Evolutionary conservation across 2,329 filamentous ascomycete genomes (phyloP).

Genomic region (Zasmidium angulare): DNA sequence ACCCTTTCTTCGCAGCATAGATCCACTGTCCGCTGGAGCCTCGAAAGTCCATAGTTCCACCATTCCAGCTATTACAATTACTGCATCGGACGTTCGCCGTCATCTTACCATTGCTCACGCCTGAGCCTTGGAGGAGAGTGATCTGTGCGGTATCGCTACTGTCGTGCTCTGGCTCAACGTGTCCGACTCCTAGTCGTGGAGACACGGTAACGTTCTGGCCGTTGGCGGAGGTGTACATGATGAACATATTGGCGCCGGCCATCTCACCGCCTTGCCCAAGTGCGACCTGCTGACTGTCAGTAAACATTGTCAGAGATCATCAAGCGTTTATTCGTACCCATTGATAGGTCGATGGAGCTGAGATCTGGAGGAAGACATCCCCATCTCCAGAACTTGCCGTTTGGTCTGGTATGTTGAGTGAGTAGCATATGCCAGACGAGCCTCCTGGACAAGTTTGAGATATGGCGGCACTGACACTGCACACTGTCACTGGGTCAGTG

Average conservation of each 20-base stretch:
- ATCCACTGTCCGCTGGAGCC: conserved; percentile 50
- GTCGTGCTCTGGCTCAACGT: conserved; percentile 45
- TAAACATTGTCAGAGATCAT: conserved; percentile 52
- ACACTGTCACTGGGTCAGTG: background rate
- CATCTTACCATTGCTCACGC: conserved; percentile 53
- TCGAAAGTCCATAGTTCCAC: conserved; percentile 52
- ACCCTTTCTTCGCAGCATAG: conserved; percentile 49
- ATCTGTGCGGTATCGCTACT: conserved; percentile 39
- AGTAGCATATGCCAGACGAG: conserved; percentile 45
- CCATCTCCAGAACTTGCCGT: conserved; percentile 53
- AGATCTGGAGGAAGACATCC: conserved; percentile 60
- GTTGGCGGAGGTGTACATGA: conserved; percentile 54
- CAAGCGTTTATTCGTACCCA: conserved; percentile 57
- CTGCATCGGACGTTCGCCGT: conserved; percentile 57
- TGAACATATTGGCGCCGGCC: conserved; percentile 59
- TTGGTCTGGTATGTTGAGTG: conserved; percentile 54
- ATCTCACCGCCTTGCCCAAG: conserved; percentile 58
- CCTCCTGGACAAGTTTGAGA: conserved; percentile 18
- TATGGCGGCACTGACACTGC: conserved; percentile 13
- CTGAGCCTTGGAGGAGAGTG: conserved; percentile 54
- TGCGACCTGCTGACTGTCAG: conserved; percentile 37
- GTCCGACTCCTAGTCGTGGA: conserved; percentile 48
- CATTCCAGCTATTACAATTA: conserved; percentile 54
- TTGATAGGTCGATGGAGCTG: conserved; percentile 52
- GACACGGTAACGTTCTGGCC: conserved; percentile 60